Evolutionary conservation across 2,329 filamentous ascomycete genomes (phyloP).

Genomic region (Beauveria sp.): DNA sequence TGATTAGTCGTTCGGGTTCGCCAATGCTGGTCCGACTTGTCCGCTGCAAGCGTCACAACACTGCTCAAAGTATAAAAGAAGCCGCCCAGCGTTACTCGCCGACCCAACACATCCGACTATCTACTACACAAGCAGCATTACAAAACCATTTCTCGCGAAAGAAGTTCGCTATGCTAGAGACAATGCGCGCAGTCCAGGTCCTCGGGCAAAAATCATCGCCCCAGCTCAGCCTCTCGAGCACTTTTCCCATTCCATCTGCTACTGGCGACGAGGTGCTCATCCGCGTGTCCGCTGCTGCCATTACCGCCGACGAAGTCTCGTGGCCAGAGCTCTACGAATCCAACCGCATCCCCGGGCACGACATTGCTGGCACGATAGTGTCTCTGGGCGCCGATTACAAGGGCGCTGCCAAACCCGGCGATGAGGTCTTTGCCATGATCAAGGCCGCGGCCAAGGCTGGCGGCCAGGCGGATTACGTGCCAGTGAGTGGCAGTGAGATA

Average conservation of each 20-base stretch:
- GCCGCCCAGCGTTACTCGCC: neutral
- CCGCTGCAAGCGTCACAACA: neutral
- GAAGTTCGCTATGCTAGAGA: neutral
- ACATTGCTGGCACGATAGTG: slow-evolving; percentile 26
- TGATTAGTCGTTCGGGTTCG: neutral
- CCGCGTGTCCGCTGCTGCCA: slow-evolving; percentile 24
- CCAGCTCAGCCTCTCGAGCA: slow-evolving; percentile 12
- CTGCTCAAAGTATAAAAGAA: neutral
- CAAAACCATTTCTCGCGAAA: neutral
- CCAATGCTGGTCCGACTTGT: neutral
- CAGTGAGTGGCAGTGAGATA: slow-evolving; percentile 14
- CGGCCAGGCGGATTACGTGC: slow-evolving; percentile 23
- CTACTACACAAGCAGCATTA: neutral
- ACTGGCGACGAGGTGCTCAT: slow-evolving; percentile 20
- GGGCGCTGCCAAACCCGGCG: slow-evolving; percentile 14
- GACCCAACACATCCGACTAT: neutral
- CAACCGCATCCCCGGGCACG: slow-evolving; percentile 26
- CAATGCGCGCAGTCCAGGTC: slow-evolving; percentile 29
- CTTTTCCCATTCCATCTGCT: slow-evolving; percentile 13
- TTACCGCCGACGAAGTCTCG: slow-evolving; percentile 27
- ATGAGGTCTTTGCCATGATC: slow-evolving; percentile 23
- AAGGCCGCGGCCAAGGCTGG: slow-evolving; percentile 15
- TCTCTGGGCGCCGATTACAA: slow-evolving; percentile 19
- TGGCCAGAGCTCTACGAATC: slow-evolving; percentile 27
- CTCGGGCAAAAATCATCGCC: slow-evolving; percentile 18